A percentile compares a stretch with the other conserved stretches of the same genome.
Evolutionary conservation across 2,329 filamentous ascomycete species (phyloP).

Genomic region (Aspergillus pseudoglaucus): DNA sequence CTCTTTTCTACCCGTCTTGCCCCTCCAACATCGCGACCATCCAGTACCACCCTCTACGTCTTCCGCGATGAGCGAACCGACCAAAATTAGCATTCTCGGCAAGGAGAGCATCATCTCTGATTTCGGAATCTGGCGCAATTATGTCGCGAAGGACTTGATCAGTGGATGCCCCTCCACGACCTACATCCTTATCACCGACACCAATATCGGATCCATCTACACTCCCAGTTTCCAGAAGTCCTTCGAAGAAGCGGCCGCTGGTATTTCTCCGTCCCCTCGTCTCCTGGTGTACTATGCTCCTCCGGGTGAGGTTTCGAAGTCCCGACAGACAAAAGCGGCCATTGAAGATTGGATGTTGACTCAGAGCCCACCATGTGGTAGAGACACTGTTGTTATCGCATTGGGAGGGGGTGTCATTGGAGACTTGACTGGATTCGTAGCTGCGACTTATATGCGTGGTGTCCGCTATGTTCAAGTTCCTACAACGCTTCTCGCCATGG

Average conservation of each 20-base stretch:
- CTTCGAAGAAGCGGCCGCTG: constrained; percentile 51
- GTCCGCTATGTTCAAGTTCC: constrained; percentile 95
- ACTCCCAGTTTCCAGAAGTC: constrained; percentile 65
- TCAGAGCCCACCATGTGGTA: constrained; percentile 73
- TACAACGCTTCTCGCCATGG: constrained; percentile 91
- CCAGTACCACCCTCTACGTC: constrained; percentile 3
- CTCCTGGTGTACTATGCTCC: constrained; percentile 81
- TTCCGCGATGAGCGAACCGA: constrained; percentile 38
- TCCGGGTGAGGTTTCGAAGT: constrained; percentile 90
- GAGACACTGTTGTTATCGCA: constrained; percentile 91
- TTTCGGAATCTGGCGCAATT: constrained; percentile 79
- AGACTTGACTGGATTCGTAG: constrained; percentile 95
- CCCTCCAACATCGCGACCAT: constrained; percentile 5
- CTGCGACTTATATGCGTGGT: constrained; percentile 96
- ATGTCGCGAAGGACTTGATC: constrained; percentile 75
- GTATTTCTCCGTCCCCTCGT: constrained; percentile 49
- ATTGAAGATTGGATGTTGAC: constrained; percentile 97
- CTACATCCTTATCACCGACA: constrained; percentile 95
- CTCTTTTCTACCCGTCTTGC: constrained; percentile 7
- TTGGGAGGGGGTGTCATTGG: constrained; percentile 95
- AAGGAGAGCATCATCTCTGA: constrained; percentile 88
- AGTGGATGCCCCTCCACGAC: constrained; percentile 73
- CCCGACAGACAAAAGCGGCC: constrained; percentile 83
- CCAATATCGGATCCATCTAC: constrained; percentile 77
- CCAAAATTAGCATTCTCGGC: constrained; percentile 73